Evolutionary conservation across 768 basidiomycete species (phyloP).

Genomic region (Leccinellum albellum): DNA sequence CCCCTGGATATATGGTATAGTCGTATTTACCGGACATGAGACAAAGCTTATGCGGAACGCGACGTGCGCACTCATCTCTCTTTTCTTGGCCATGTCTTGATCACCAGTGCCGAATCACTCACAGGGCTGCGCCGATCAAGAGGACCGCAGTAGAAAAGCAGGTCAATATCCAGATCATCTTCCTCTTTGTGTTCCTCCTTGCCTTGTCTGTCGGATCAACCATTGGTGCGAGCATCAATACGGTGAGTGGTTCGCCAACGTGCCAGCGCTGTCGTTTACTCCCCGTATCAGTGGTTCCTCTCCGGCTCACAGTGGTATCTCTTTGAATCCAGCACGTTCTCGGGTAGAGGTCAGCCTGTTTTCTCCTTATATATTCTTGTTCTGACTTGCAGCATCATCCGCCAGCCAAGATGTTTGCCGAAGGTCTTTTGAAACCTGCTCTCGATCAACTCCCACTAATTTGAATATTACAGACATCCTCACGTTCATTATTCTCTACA

Average conservation of each 20-base stretch:
- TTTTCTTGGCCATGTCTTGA: neutral
- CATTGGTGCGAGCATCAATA: conserved; percentile 85
- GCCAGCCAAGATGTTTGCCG: conserved; percentile 72
- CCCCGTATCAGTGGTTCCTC: conserved; percentile 67
- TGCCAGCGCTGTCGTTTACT: neutral
- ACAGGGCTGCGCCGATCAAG: conserved; percentile 92
- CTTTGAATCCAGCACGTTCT: conserved; percentile 53
- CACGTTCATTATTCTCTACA: conserved; percentile 98
- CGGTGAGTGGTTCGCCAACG: conserved; percentile 39
- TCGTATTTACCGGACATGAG: conserved; percentile 95
- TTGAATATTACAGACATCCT: conserved; percentile 66
- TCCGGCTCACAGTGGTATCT: conserved; percentile 90
- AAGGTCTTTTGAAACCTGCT: conserved; percentile 48
- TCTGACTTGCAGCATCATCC: neutral
- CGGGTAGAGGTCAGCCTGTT: conserved; percentile 55
- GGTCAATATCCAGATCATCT: conserved; percentile 95
- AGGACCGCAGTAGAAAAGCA: conserved; percentile 93
- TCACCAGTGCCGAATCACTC: neutral
- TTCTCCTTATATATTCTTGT: neutral
- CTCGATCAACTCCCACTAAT: conserved; percentile 1
- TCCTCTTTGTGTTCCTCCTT: conserved; percentile 84
- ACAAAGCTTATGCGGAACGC: conserved; percentile 98
- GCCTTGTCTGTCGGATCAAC: conserved; percentile 88
- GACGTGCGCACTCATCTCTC: conserved; percentile 58
- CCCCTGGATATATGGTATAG: conserved; percentile 91